phyloP scores from a whole-genome alignment of 176 grass and related monocot genomes.

The Elymus sibiricus region DNA sequence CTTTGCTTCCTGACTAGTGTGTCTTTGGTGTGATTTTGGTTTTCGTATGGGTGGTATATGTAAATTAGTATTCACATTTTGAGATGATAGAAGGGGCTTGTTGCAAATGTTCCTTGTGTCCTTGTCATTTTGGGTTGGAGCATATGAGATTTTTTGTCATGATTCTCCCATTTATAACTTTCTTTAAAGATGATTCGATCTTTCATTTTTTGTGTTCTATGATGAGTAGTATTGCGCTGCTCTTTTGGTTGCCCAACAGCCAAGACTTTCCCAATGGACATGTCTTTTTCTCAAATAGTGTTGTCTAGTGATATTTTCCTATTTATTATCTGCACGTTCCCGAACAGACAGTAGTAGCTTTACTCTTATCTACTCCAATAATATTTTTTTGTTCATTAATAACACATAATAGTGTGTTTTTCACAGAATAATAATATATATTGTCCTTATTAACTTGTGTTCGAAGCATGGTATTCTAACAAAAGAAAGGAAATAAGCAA shows the following conservation, averaged over 20 bases:
- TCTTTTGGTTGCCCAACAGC: background rate
- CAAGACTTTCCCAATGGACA: background rate
- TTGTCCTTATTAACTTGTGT: background rate
- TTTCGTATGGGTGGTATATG: background rate
- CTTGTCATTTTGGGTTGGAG: background rate
- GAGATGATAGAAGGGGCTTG: background rate
- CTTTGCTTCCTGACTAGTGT: background rate
- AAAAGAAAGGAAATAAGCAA: background rate
- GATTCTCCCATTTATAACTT: constrained; percentile 1
- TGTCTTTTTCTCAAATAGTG: background rate
- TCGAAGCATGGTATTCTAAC: background rate
- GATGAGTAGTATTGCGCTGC: background rate
- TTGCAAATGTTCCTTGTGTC: constrained; percentile 10
- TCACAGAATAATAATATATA: background rate
- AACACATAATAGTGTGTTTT: background rate
- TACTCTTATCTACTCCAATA: background rate
- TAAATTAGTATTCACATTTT: background rate
- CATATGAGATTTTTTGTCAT: background rate
- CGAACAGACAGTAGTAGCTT: background rate
- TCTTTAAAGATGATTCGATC: background rate
- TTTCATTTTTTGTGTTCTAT: background rate
- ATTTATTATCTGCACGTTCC: background rate
- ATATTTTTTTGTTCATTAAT: background rate
- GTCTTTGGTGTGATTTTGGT: background rate
- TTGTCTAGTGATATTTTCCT: background rate